Percentiles rank a stretch among this genome's conserved stretches.
Conservation (phyloP, 2,329 filamentous ascomycete species). For the Fusarium fujikuroi region DNA sequence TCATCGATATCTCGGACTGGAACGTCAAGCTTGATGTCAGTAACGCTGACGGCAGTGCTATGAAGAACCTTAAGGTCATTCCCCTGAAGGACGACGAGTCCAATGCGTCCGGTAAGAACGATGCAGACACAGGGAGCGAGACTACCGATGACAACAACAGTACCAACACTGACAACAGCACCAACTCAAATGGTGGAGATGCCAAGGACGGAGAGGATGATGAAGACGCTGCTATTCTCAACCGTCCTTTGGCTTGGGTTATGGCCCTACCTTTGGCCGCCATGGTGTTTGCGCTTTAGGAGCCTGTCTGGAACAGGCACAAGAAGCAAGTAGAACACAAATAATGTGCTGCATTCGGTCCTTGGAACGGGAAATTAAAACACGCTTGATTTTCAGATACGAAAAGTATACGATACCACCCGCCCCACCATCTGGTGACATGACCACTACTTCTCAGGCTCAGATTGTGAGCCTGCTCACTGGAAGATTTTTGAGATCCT, state of each 20-base stretch:
- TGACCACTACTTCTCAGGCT: slow-evolving; percentile 26
- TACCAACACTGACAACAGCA: slow-evolving; percentile 31
- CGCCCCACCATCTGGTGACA: slow-evolving; percentile 4
- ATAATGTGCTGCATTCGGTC: slow-evolving; percentile 26
- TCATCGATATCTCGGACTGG: slow-evolving; percentile 75
- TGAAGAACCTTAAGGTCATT: slow-evolving; percentile 61
- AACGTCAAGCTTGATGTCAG: slow-evolving; percentile 61
- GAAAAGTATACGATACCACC: slow-evolving; percentile 36
- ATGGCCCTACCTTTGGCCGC: slow-evolving; percentile 49
- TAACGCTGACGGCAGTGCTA: slow-evolving; percentile 53
- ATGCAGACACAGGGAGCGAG: slow-evolving; percentile 48
- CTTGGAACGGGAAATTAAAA: slow-evolving; percentile 16
- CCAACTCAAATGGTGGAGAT: slow-evolving; percentile 32
- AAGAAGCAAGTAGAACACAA: background rate
- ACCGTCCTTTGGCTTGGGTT: slow-evolving; percentile 49
- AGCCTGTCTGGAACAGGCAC: background rate
- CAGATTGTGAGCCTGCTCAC: slow-evolving; percentile 13
- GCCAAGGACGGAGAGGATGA: slow-evolving; percentile 45
- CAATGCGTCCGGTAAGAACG: slow-evolving; percentile 60
- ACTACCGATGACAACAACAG: slow-evolving; percentile 38
- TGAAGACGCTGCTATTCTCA: slow-evolving; percentile 45
- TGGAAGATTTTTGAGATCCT: slow-evolving; percentile 5
- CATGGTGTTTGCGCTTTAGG: slow-evolving; percentile 49
- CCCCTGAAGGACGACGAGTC: slow-evolving; percentile 56
- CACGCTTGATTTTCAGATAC: slow-evolving; percentile 28